Conservation (phyloP, 2,329 filamentous ascomycete genomes). For the Beauveria medogensis region DNA sequence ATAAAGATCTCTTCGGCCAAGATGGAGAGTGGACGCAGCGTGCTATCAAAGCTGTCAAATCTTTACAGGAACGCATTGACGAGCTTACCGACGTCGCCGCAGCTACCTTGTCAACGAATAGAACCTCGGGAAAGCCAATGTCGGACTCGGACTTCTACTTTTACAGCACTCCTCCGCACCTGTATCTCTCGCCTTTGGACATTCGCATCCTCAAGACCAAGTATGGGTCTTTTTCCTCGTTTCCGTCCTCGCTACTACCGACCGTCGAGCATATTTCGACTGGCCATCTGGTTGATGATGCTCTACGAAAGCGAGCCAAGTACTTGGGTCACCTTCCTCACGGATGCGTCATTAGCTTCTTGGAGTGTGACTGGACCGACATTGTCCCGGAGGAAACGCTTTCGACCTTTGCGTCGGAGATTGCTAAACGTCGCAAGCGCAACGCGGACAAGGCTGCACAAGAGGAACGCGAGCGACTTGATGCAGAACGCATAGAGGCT, state of each 20-base stretch:
- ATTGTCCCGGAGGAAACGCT: slow-evolving; percentile 69
- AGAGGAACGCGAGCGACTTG: slow-evolving; percentile 76
- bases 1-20: slow-evolving; percentile 84
- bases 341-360: slow-evolving; percentile 83
- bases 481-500: slow-evolving; percentile 74
- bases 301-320: slow-evolving; percentile 72
- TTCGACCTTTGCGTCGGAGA: slow-evolving; percentile 67
- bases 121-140: slow-evolving; percentile 18
- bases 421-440: slow-evolving; percentile 65
- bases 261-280: slow-evolving; percentile 84
- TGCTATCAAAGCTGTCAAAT: slow-evolving; percentile 65
- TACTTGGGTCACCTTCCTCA: slow-evolving; percentile 81
- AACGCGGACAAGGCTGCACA: slow-evolving; percentile 77
- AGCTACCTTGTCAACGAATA: slow-evolving; percentile 14
- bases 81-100: slow-evolving; percentile 29
- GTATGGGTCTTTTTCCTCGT: slow-evolving; percentile 73
- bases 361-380: slow-evolving; percentile 94
- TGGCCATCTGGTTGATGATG: slow-evolving; percentile 80
- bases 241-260: slow-evolving; percentile 79
- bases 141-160: slow-evolving; percentile 63
- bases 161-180: slow-evolving; percentile 78
- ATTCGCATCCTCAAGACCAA: slow-evolving; percentile 87
- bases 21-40: slow-evolving; percentile 89
- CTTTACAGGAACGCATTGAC: slow-evolving; percentile 65
- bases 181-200: slow-evolving; percentile 83